Base-by-base conservation (phyloP, 176 grass and related monocot genomes). In the Elymus sibiricus region DNA sequence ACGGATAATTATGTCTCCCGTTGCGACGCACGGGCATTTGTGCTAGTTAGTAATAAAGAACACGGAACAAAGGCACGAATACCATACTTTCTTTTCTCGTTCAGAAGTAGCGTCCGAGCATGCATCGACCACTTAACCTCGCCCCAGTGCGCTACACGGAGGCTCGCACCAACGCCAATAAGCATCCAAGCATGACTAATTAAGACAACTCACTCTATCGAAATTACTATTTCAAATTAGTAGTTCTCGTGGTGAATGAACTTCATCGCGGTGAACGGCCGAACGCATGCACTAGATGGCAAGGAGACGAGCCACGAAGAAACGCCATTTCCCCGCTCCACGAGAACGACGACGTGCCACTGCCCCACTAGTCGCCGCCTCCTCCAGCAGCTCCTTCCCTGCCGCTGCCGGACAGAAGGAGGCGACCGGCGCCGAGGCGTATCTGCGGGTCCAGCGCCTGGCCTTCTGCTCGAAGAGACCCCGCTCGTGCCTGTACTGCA, bases 361-460 rank as follows among this genome's bases (percentile, higher is more conserved):
- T 19, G 49, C 53, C 19, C 7, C 19, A 58, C 19, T 9, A 22
- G 7, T 22, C 53, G 19, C 53, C 53, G 53, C 53, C 53, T 58
- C 53, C 53, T 58, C 53, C 53, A 21, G 53, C 19, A 22, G 7
- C 19, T 34, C 29, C 64, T 67, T 58, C 53, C 53, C 19, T 22
- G 53, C 15, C 47, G 15, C 47, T 51, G 47, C 13, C 15, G 49
- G 79, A 19, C 14, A 60, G 72, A 58, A 58, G 53, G 13, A 42
- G 16, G 31, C 60, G 16, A 87, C 29, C 3, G 86, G 72, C 61
- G 19, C 40, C 17, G 72, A 88, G 24, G 86, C 27, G 62, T 88
- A 61, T 46, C 19, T 34, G 26, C 14, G 39, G 35, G 86, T 83
- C 72, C 63, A 88, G 0, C 24, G 79, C 71, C 0, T 77, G 9